Percentiles rank a stretch among this genome's conserved stretches.
Conservation (phyloP, 2,329 filamentous ascomycete species). For the Ophiosphaerella herpotricha region DNA sequence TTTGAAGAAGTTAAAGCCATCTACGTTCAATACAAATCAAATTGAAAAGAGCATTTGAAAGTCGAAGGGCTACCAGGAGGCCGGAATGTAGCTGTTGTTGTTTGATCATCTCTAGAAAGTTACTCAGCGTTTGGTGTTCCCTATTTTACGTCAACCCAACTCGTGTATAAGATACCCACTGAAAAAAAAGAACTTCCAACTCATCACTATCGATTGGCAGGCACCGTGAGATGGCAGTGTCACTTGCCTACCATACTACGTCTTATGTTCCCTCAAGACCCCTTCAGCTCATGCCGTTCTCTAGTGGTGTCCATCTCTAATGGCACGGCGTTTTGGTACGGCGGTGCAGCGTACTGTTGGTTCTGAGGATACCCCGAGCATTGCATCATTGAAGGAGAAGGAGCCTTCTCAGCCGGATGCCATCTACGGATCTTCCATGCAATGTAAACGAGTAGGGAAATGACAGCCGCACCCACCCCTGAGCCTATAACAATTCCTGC, state of each 20-base stretch:
- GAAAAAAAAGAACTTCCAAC: no score
- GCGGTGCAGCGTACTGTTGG: neutral
- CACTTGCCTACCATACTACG: no score
- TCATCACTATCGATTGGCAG: no score
- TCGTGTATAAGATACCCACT: no score
- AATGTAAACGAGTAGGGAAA: neutral
- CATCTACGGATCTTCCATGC: neutral
- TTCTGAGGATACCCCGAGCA: neutral
- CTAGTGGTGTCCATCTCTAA: neutral
- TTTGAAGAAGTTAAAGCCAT: conserved; percentile 46
- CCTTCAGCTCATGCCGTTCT: neutral
- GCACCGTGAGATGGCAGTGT: no score
- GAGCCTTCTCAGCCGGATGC: neutral
- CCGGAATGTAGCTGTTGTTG: neutral
- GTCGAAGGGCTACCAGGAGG: neutral
- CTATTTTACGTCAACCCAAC: neutral
- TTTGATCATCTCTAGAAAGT: neutral
- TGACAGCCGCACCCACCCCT: no score
- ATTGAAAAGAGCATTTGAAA: neutral
- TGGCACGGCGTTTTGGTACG: neutral
- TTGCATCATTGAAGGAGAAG: neutral
- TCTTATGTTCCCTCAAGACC: neutral
- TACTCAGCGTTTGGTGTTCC: neutral
- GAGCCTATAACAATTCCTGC: no score
- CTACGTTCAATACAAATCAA: neutral